A percentile compares a stretch with the other conserved stretches of the same genome.
phyloP scores from a whole-genome alignment of 2,329 filamentous ascomycete genomes.

The Aspergillus flavus region DNA sequence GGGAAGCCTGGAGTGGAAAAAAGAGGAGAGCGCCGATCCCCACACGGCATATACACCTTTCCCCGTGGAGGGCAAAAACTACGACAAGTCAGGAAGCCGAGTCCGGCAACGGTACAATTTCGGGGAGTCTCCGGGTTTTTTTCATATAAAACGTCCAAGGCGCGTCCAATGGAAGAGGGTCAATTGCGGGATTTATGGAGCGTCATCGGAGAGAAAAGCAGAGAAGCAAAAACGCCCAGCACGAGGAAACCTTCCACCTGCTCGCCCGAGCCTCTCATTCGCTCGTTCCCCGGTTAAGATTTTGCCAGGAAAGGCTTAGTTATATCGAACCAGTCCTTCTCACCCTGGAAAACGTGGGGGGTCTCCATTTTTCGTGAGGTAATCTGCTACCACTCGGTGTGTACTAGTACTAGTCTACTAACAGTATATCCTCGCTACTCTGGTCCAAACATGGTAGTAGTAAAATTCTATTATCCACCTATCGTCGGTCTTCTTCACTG shows the following conservation, averaged over 20 bases:
- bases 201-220: background rate
- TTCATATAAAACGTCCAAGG: background rate
- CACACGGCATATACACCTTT: constrained; percentile 7
- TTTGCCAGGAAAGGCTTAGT: background rate
- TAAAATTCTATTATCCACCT: no score
- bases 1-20: background rate
- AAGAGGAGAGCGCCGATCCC: background rate
- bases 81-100: constrained; percentile 1
- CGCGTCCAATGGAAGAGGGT: background rate
- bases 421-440: no score
- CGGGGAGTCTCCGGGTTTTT: constrained; percentile 13
- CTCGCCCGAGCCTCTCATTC: constrained; percentile 6
- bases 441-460: no score
- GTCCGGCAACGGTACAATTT: constrained; percentile 10
- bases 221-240: background rate
- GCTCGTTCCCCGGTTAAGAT: background rate
- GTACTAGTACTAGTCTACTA: no score
- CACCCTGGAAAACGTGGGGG: background rate
- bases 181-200: constrained; percentile 1
- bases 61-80: constrained; percentile 9
- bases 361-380: no score
- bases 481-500: no score
- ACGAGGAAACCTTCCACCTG: background rate
- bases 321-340: background rate
- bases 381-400: no score